phyloP scores from a whole-genome alignment of 148 eudicot genomes.

The Salicornia ramosissima region DNA sequence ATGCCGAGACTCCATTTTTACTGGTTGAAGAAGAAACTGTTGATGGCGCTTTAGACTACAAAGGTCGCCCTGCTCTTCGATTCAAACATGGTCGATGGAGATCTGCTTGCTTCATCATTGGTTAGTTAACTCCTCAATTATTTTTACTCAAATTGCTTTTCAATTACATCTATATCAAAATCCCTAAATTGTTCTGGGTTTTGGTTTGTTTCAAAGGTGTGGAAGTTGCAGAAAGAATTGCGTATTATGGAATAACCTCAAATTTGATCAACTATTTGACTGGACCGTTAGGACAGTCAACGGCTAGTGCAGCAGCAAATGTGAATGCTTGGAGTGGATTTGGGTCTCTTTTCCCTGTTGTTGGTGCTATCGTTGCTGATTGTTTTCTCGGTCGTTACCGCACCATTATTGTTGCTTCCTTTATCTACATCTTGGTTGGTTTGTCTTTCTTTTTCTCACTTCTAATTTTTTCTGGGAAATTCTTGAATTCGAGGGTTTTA shows the following conservation, averaged over 20 bases:
- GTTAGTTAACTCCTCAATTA: constrained; percentile 18
- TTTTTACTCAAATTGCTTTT: not conserved
- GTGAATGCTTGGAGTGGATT: constrained; percentile 55
- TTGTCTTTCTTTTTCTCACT: not conserved
- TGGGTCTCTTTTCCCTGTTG: constrained; percentile 38
- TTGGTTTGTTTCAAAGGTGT: constrained; percentile 24
- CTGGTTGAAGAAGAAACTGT: constrained; percentile 23
- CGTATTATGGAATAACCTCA: constrained; percentile 46
- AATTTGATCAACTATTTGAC: constrained; percentile 54
- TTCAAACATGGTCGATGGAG: constrained; percentile 59
- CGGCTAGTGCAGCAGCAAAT: constrained; percentile 53
- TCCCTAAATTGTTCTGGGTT: not conserved
- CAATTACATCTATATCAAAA: not conserved
- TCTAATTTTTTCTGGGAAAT: not conserved
- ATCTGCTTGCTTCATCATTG: constrained; percentile 64
- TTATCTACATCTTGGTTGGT: constrained; percentile 32
- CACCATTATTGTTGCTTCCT: constrained; percentile 44
- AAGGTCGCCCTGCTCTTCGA: constrained; percentile 41
- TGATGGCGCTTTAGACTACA: constrained; percentile 46
- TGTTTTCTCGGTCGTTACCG: constrained; percentile 53
- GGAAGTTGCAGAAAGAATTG: constrained; percentile 48
- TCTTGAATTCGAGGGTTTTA: not conserved
- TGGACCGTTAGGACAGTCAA: constrained; percentile 51
- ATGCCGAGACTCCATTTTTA: constrained; percentile 29
- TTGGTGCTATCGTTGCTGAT: constrained; percentile 56